A percentile compares a stretch with the other conserved stretches of the same genome.
Evolutionary conservation across 2,329 filamentous ascomycete species (phyloP).

Genomic region (Trichoderma gracile): DNA sequence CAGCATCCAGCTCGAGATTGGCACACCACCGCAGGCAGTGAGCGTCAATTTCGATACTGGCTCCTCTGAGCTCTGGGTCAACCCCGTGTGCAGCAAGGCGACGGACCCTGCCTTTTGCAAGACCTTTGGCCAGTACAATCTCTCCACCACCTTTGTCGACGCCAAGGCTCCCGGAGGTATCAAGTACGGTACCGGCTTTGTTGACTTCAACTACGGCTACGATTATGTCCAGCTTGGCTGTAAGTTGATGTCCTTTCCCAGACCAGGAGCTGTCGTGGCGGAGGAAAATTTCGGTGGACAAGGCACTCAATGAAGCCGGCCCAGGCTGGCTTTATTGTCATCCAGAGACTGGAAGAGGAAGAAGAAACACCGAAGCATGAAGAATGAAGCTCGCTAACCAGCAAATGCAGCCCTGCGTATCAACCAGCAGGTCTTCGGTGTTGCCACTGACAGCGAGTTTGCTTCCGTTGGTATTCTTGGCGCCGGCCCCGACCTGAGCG

Average conservation of each 20-base stretch:
- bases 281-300: not conserved
- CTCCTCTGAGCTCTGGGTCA: conserved; percentile 47
- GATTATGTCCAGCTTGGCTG: conserved; percentile 39
- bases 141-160: conserved; percentile 36
- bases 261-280: no score
- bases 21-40: conserved; percentile 42
- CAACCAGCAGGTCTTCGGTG: conserved; percentile 42
- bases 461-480: conserved; percentile 40
- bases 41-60: conserved; percentile 46
- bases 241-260: conserved; percentile 29
- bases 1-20: conserved; percentile 42
- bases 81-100: conserved; percentile 42
- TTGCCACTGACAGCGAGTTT: conserved; percentile 38
- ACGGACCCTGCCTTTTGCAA: conserved; percentile 35
- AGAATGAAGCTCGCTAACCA: not conserved
- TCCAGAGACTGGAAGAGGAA: not conserved
- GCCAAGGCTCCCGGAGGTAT: conserved; percentile 33
- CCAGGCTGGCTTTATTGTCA: not conserved
- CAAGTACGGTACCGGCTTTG: conserved; percentile 39
- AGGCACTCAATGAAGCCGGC: not conserved
- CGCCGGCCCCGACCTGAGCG: conserved; percentile 37
- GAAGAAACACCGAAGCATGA: not conserved
- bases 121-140: conserved; percentile 36
- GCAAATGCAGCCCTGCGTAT: conserved; percentile 34
- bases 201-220: conserved; percentile 39